Evolutionary conservation across 1,284 basidiomycete genomes (phyloP), one percentile per base, ranked within the genome.

Genomic region (Spongispora temasekensis): DNA sequence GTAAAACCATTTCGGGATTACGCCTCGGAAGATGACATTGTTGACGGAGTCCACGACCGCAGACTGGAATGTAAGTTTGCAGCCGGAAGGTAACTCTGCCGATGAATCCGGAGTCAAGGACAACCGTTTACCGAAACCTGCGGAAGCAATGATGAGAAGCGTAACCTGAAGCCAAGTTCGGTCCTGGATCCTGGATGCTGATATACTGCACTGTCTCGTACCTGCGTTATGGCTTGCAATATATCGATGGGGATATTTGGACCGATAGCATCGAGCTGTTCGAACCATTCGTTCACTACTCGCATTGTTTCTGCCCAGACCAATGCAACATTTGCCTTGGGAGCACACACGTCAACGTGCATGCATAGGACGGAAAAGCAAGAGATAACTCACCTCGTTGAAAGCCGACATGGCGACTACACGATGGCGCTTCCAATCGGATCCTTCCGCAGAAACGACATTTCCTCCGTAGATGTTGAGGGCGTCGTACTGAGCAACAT

Each of bases 221-320:
- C 75, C 67, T 72, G 70, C 2, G 61, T 62, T 54, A 79, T 68
- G 52, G 71, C 62, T 19, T 72, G 68, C 4, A 68, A 28, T 9
- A 76, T 58, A 60, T 80, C 73, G 8, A 80, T 54, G 9, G 67
- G 23, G 42, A 57, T 56, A 28, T 69, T 56, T 51, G 60, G 27
- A 28, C 64, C 67, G 13, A 21, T 2, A 10, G n/a, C 17, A 19
- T 79, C 74, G 34, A 82, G 68, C 25, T 78, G 66, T 15, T 72
- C 66, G 59, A 82, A 79, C 78, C 82, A 83, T 61, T 81, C 78
- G 21, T 77, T 65, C n/a, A 78, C 64, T 6, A 82, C 70, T 6
- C 76, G 73, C 5, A 76, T 72, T 0, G 78, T 73, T 62, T 82
- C 78, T 6, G 67, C 63, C 80, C 79, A 83, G 13, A 82, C 80